These are phyloP conservation scores for Pichia kluyveri DNA, from an alignment of 805 yeast species.

Conservation along the genomic window DNA sequence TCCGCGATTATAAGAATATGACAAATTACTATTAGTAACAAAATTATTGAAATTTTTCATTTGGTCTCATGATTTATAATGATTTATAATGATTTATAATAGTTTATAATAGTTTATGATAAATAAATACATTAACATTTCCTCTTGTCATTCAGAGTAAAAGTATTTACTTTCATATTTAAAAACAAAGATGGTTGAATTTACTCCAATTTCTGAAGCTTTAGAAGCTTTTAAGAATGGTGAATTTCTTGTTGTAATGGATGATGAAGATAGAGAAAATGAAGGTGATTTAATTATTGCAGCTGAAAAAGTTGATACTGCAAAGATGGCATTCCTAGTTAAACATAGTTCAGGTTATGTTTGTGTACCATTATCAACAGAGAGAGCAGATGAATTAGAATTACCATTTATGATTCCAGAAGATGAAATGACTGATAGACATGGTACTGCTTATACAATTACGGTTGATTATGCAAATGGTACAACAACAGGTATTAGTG, in stretches of 20 bases:
- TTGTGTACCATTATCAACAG: conserved; percentile 78
- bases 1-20: too few relatives aligned
- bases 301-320: conserved; percentile 71
- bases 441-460: conserved; percentile 94
- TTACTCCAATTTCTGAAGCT: conserved; percentile 59
- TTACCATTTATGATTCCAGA: conserved; percentile 65
- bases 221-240: conserved; percentile 64
- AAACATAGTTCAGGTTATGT: conserved; percentile 85
- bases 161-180: too few relatives aligned
- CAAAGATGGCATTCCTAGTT: conserved; percentile 90
- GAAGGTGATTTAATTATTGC: conserved; percentile 96
- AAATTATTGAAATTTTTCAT: background rate
- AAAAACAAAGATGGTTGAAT: conserved; percentile 14
- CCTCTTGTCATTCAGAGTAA: too few relatives aligned
- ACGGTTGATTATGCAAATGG: conserved; percentile 82
- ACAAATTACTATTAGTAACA: too few relatives aligned
- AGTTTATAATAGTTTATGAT: too few relatives aligned
- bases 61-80: background rate
- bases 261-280: conserved; percentile 91
- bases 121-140: too few relatives aligned
- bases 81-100: too few relatives aligned
- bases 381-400: conserved; percentile 69
- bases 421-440: conserved; percentile 58
- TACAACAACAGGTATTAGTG: conserved; percentile 95
- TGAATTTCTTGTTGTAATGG: conserved; percentile 90